Percentiles rank a stretch among this genome's conserved stretches.
These are phyloP conservation scores for Senna tora DNA, from an alignment of 306 rosid species.

Conservation along the genomic window DNA sequence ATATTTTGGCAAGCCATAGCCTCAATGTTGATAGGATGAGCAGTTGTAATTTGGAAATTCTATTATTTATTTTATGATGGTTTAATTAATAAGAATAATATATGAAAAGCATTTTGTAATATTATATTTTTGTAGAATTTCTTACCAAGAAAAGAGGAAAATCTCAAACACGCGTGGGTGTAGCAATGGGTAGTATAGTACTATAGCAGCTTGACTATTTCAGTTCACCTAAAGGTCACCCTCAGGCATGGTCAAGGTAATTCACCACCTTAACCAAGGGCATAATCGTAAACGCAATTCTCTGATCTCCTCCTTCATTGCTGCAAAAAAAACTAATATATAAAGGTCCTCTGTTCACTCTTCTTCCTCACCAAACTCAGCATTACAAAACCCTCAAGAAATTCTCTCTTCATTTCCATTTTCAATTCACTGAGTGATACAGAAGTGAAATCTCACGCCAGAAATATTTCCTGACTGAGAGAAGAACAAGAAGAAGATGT, in stretches of 20 bases:
- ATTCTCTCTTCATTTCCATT: background rate
- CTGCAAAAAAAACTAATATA: background rate
- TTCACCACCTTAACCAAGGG: conserved; percentile 36
- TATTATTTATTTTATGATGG: no score
- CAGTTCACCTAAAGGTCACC: conserved; percentile 3
- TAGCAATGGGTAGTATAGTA: no score
- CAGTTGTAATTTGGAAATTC: no score
- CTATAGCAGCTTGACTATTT: background rate
- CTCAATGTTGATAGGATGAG: no score
- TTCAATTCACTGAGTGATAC: conserved; percentile 29
- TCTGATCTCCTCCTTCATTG: background rate
- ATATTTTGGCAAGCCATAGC: no score
- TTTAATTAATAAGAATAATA: no score
- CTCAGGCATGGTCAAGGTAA: background rate
- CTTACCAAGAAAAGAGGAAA: no score
- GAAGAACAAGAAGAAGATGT: conserved; percentile 47
- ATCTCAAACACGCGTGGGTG: no score
- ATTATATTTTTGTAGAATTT: no score
- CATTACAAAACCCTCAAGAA: conserved; percentile 21
- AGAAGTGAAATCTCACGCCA: conserved; percentile 27
- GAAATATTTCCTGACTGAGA: background rate
- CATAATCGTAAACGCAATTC: conserved; percentile 31
- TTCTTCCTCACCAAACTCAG: conserved; percentile 29
- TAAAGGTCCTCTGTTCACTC: conserved; percentile 7
- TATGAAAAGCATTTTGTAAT: no score